Evolutionary conservation across 192 early-diverging fungal genomes (phyloP), one percentile per base, ranked within the genome.

Genomic region (Podila minutissima): DNA sequence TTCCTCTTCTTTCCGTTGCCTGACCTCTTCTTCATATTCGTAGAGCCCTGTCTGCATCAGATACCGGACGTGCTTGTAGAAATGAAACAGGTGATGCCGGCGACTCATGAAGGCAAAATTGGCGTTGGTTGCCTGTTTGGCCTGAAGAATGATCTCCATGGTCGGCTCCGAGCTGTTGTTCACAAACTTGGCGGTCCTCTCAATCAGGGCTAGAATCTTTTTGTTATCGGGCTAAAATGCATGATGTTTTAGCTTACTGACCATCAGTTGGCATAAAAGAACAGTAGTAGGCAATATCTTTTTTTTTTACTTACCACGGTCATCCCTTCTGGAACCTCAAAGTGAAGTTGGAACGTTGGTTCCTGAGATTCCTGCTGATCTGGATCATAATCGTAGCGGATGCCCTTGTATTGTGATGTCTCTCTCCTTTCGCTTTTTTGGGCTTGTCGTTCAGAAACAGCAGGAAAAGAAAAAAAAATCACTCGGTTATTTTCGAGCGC

Each of bases 131-230:
- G 88, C 91, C 69, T 94, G 92, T 73, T 91, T 91, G 62, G 89
- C 93, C 67, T 94, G 91, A 28, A 95, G 86, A 35, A 88, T 69
- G 53, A 94, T 88, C 74, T 95, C 93, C 83, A 91, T 88, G 28
- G 90, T 87, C 1, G 93, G 83, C 50, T 89, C 82, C 22, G 77
- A 70, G 67, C 83, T 69, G 60, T 86, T 75, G 55, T 86, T 81
- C 49, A 94, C 84, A 74, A 94, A 93, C 66, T 86, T 86, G 13
- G 93, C 92, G 0, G 92, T 93, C 33, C 84, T 82, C 67, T 94
- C 91, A 35, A 94, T 92, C 49, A 94, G 84, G n/a, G 85, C 88
- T 62, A 89, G 87, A 37, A 90, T 85, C 46, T 90, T 69, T 63
- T 87, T 75, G 12, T 86, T 88, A 20, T 66, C 69, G 8, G 94